Conservation (phyloP, 129 eudicot genomes). For the Arctium minus region DNA sequence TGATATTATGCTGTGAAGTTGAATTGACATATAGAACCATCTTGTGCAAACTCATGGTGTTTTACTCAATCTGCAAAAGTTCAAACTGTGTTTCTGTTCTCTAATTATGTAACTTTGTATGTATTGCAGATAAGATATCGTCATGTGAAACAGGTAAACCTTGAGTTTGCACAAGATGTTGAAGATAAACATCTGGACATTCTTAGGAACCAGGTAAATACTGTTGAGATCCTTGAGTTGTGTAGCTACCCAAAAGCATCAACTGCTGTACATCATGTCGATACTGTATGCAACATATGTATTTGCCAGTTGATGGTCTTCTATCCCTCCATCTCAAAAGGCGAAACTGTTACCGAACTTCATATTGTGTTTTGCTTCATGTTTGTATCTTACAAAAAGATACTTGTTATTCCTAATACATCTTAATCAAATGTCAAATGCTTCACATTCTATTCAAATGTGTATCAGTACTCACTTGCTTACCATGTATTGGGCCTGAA, state of each 20-base stretch:
- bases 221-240: background rate
- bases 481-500: background rate
- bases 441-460: background rate
- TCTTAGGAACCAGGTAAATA: constrained; percentile 55
- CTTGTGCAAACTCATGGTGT: background rate
- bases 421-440: background rate
- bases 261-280: background rate
- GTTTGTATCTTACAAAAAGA: background rate
- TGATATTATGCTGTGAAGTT: background rate
- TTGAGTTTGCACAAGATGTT: constrained; percentile 88
- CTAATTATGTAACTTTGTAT: background rate
- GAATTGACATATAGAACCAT: background rate
- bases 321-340: background rate
- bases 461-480: background rate
- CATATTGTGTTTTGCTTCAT: background rate
- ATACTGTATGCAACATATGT: background rate
- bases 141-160: constrained; percentile 72
- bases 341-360: background rate
- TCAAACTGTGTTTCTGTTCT: background rate
- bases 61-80: background rate
- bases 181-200: constrained; percentile 73
- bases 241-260: background rate
- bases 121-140: constrained; percentile 70
- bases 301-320: background rate
- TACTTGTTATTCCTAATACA: background rate